A percentile compares a stretch with the other conserved stretches of the same genome.
These are phyloP conservation scores for Solanum chiquidenum DNA, from an alignment of 257 asterid species.

Conservation along the genomic window DNA sequence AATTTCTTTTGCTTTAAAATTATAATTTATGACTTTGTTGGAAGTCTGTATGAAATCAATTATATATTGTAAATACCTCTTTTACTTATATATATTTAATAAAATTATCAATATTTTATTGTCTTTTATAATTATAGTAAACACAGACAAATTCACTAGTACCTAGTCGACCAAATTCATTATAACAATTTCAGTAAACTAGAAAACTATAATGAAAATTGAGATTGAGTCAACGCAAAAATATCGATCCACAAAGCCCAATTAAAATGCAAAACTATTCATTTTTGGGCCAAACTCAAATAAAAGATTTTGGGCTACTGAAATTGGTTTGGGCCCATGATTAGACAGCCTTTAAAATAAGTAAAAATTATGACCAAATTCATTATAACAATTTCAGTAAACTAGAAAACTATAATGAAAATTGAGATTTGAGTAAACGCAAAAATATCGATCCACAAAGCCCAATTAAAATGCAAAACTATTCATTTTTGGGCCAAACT, in stretches of 20 bases:
- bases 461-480: not conserved
- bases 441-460: not conserved
- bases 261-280: not conserved
- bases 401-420: not conserved
- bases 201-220: not conserved
- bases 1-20: no score
- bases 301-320: not conserved
- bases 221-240: not conserved
- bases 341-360: no score
- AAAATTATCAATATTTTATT: no score
- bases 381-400: not conserved
- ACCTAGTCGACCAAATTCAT: not conserved
- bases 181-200: not conserved
- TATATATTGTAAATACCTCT: no score
- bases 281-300: not conserved
- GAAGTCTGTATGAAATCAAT: not conserved
- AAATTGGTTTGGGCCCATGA: no score
- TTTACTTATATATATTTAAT: no score
- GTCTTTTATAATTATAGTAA: no score
- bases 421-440: not conserved
- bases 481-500: not conserved
- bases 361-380: no score
- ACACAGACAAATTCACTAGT: no score
- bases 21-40: not conserved
- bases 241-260: not conserved